A percentile compares a stretch with the other conserved stretches of the same genome.
These are phyloP conservation scores for Kokia cookei DNA, from an alignment of 441 rosid species.

Conservation along the genomic window DNA sequence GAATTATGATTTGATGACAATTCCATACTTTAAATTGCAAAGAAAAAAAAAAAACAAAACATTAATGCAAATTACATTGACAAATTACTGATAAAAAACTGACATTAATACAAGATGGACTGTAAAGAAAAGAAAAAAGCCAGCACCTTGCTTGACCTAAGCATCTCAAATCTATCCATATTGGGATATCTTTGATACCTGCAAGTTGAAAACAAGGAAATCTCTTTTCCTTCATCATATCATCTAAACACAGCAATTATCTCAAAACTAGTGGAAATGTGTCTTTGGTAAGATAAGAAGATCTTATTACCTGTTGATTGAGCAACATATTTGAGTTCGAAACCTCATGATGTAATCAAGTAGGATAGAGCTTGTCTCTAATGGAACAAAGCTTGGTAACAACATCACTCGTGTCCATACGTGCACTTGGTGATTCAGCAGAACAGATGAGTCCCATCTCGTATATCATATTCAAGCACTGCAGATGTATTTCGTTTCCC, in stretches of 20 bases:
- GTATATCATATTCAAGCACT: neutral
- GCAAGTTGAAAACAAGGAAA: no score
- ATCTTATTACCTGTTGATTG: neutral
- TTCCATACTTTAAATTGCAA: no score
- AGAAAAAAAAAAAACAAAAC: neutral
- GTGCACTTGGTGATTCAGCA: neutral
- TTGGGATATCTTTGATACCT: no score
- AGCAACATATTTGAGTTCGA: neutral
- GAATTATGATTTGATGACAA: no score
- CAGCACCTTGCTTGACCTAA: no score
- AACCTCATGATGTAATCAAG: neutral
- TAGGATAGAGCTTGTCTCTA: neutral
- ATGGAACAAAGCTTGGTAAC: no score
- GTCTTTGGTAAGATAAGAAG: no score
- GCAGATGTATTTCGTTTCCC: neutral
- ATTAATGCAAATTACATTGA: neutral
- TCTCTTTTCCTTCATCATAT: no score
- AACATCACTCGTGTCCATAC: neutral
- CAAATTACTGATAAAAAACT: neutral
- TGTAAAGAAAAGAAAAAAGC: neutral
- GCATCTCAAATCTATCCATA: no score
- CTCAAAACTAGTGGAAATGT: no score
- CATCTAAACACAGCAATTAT: no score
- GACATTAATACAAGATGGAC: neutral
- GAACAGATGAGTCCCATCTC: neutral